Conservation (phyloP, 2,329 filamentous ascomycete genomes). For the Stylonectria norvegica region DNA sequence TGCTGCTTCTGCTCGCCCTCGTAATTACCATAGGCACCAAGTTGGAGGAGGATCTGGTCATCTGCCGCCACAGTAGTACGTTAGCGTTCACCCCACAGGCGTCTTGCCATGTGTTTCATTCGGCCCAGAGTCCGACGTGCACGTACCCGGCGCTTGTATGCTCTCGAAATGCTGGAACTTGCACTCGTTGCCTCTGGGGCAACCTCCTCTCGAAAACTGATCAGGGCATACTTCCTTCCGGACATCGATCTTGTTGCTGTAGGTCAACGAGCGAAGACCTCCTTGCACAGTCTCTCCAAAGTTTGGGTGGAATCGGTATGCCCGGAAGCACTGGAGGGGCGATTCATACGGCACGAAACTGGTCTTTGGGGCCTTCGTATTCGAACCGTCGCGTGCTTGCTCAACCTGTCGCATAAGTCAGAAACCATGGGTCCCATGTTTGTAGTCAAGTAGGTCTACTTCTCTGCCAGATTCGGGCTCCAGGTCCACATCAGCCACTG, state of each 20-base stretch:
- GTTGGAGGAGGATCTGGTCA: slow-evolving; percentile 68
- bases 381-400: slow-evolving; percentile 4
- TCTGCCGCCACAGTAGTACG: slow-evolving; percentile 49
- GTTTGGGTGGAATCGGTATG: slow-evolving; percentile 83
- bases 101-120: slow-evolving; percentile 17
- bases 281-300: slow-evolving; percentile 67
- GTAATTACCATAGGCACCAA: slow-evolving; percentile 64
- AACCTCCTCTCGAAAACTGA: slow-evolving; percentile 67
- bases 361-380: slow-evolving; percentile 10
- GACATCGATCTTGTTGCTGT: slow-evolving; percentile 84
- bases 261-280: slow-evolving; percentile 86
- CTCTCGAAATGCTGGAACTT: slow-evolving; percentile 70
- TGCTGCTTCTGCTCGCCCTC: slow-evolving; percentile 57
- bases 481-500: slow-evolving; percentile 24
- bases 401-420: slow-evolving; percentile 22
- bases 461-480: slow-evolving; percentile 35
- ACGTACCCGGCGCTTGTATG: slow-evolving; percentile 39
- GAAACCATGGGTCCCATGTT: slow-evolving; percentile 5
- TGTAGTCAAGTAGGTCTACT: slow-evolving; percentile 38
- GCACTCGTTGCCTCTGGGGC: slow-evolving; percentile 68
- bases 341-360: slow-evolving; percentile 68
- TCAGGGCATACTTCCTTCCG: slow-evolving; percentile 71
- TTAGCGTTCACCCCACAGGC: slow-evolving; percentile 45
- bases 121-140: slow-evolving; percentile 11
- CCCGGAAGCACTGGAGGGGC: slow-evolving; percentile 76